Base-by-base conservation (phyloP, 2,329 filamentous ascomycete genomes). In the Claviceps maximensis region DNA sequence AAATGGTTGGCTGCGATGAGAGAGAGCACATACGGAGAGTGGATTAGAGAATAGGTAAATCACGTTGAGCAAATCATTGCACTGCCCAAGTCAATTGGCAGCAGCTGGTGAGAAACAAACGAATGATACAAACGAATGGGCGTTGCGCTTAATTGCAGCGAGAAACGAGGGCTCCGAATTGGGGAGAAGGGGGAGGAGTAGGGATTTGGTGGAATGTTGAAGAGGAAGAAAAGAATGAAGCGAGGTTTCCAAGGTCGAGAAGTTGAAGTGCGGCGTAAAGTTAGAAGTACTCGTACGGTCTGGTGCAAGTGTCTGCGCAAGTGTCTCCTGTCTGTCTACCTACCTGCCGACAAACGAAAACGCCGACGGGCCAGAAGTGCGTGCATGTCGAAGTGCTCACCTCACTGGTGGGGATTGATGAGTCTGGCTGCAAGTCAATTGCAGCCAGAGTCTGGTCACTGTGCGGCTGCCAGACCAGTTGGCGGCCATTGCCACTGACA, bases 41-140 rank as follows among this genome's bases (percentile, higher is more conserved):
- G 47, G 40, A 46, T 19, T 55, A 56, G 53, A 55, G 50, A 47
- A 53, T 46, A 25, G 41, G 49, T 59, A 61, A 48, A 59, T 69
- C 64, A 69, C 67, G 66, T 60, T 58, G 62, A 65, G 63, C 59
- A 60, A 64, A 68, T 57, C 67, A 69, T 69, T 63, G 66, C 67
- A 66, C 61, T 65, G 60, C 27, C 62, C 59, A 57, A 58, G 63
- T 62, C 65, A 66, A 69, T 67, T 67, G 65, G 59, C 59, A 60
- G 61, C 52, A 54, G 51, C 46, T 31, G 51, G 41, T 13, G 54
- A 53, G 44, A 52, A 15, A 33, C n/a, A n/a, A n/a, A n/a, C n/a
- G n/a, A n/a, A n/a, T n/a, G n/a, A 12, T 40, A 53, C 45, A 52
- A 52, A 48, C 53, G 49, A 50, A 36, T 45, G 45, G 42, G 50